phyloP scores from a whole-genome alignment of 345 rosid genomes.

The Kernera saxatilis region DNA sequence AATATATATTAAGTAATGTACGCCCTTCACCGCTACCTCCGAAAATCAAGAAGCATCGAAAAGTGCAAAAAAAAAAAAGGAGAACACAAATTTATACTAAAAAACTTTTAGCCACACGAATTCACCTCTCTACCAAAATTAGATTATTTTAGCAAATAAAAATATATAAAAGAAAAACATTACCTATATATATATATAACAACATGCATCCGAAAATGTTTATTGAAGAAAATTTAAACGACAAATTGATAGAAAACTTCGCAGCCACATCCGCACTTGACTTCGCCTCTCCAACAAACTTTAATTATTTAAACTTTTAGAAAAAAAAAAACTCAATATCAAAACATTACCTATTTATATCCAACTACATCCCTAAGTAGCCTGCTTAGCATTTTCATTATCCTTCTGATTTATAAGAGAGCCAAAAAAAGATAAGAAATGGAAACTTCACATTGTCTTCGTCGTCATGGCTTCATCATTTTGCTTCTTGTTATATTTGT shows the following conservation, averaged over 20 bases:
- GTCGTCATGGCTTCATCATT: not conserved
- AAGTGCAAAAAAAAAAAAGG: too few relatives aligned
- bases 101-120: too few relatives aligned
- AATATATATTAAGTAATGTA: too few relatives aligned
- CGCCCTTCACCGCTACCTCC: too few relatives aligned
- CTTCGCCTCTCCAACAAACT: not conserved
- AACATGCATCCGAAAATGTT: too few relatives aligned
- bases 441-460: not conserved
- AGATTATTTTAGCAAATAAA: too few relatives aligned
- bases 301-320: not conserved
- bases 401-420: not conserved
- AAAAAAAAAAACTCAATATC: not conserved
- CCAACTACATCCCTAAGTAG: not conserved
- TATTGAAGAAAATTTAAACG: not conserved
- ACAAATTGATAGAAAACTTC: not conserved
- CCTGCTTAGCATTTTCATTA: not conserved
- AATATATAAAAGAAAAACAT: too few relatives aligned
- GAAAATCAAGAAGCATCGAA: too few relatives aligned
- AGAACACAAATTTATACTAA: too few relatives aligned
- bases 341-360: not conserved
- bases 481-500: not conserved
- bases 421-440: not conserved
- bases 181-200: too few relatives aligned
- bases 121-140: too few relatives aligned
- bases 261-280: not conserved